Evolutionary conservation across 495 filamentous ascomycete species (phyloP).

Genomic region (Evernia prunastri): DNA sequence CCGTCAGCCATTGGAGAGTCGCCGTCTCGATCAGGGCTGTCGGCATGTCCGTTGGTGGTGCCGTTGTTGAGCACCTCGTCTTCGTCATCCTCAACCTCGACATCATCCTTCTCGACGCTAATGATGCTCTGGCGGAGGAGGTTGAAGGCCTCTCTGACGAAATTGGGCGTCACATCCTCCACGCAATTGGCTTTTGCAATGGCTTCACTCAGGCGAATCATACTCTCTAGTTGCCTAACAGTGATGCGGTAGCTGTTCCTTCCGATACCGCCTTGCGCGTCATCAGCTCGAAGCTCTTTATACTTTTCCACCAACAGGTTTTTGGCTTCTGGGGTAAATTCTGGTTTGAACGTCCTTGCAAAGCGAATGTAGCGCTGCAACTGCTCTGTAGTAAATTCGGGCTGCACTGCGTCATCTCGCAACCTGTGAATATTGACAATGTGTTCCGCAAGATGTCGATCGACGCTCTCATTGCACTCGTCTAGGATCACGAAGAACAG

Average conservation of each 20-base stretch:
- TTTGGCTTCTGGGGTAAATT: conserved; percentile 86
- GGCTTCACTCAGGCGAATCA: conserved; percentile 90
- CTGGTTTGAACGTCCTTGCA: conserved; percentile 86
- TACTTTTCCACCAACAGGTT: conserved; percentile 82
- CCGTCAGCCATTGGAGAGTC: conserved; percentile 65
- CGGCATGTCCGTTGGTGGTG: conserved; percentile 28
- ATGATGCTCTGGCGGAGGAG: conserved; percentile 91
- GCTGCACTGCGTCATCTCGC: conserved; percentile 81
- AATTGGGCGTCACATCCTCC: conserved; percentile 74
- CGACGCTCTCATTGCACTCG: conserved; percentile 87
- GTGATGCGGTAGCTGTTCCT: conserved; percentile 95
- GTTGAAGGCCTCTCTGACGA: conserved; percentile 86
- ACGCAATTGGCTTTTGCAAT: conserved; percentile 97
- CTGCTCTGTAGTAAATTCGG: conserved; percentile 94
- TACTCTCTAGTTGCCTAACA: conserved; percentile 87
- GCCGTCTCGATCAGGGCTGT: conserved; percentile 52
- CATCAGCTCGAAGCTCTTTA: conserved; percentile 89
- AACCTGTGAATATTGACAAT: conserved; percentile 93
- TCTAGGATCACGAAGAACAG: conserved; percentile 98
- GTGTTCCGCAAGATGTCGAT: conserved; percentile 85
- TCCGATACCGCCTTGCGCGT: conserved; percentile 89
- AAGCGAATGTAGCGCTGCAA: conserved; percentile 97
- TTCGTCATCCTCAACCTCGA: conserved; percentile 87
- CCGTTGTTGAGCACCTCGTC: conserved; percentile 33
- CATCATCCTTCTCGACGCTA: conserved; percentile 94